Percentiles rank a stretch among this genome's conserved stretches.
phyloP scores from a whole-genome alignment of 2,329 filamentous ascomycete species.

The Teratosphaeria pseudoeucalypti region DNA sequence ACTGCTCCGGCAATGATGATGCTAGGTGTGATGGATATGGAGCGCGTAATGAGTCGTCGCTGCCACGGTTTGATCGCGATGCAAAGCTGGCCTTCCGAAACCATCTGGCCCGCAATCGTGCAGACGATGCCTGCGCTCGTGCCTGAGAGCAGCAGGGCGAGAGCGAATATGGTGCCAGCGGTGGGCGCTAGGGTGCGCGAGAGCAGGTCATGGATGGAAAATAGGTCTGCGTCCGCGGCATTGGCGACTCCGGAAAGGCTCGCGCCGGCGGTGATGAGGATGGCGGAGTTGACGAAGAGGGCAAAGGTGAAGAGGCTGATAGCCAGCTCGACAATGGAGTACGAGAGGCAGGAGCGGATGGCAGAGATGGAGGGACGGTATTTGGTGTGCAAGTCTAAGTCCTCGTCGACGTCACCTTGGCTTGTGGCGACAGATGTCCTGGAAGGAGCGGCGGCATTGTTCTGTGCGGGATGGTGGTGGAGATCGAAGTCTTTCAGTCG shows the following conservation, averaged over 20 bases:
- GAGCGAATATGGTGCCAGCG: slow-evolving; percentile 73
- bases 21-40: slow-evolving; percentile 69
- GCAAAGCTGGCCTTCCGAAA: slow-evolving; percentile 69
- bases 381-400: slow-evolving; percentile 13
- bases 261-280: slow-evolving; percentile 52
- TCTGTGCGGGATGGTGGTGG: slow-evolving; percentile 36
- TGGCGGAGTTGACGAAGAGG: slow-evolving; percentile 34
- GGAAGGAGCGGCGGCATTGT: background rate
- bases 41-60: slow-evolving; percentile 64
- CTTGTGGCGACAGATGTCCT: slow-evolving; percentile 2
- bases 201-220: slow-evolving; percentile 68
- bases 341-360: slow-evolving; percentile 30
- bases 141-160: slow-evolving; percentile 70
- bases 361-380: slow-evolving; percentile 31
- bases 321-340: slow-evolving; percentile 30
- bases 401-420: slow-evolving; percentile 16
- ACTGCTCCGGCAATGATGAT: slow-evolving; percentile 77
- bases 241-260: slow-evolving; percentile 52
- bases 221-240: slow-evolving; percentile 66
- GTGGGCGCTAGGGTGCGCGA: slow-evolving; percentile 57
- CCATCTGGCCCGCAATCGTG: slow-evolving; percentile 84
- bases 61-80: slow-evolving; percentile 70
- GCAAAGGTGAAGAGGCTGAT: slow-evolving; percentile 33
- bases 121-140: slow-evolving; percentile 77
- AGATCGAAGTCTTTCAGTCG: slow-evolving; percentile 56